A percentile compares a stretch with the other conserved stretches of the same genome.
phyloP scores from a whole-genome alignment of 108 stramenopile species.

The Licmophora abbreviata region DNA sequence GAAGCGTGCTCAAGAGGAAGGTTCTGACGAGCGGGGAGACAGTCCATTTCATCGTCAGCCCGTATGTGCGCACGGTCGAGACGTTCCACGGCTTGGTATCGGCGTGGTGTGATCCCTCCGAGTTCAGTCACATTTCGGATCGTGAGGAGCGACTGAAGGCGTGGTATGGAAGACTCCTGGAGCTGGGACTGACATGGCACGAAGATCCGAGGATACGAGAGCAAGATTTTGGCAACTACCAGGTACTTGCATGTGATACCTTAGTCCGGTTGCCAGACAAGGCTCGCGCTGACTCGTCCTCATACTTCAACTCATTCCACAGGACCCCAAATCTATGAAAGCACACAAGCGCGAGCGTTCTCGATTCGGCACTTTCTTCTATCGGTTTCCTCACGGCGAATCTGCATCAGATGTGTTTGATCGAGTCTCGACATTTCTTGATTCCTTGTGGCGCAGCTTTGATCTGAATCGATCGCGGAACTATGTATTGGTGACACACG shows the following conservation, averaged over 20 bases:
- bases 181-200: conserved; percentile 74
- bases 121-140: conserved; percentile 41
- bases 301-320: too few species aligned
- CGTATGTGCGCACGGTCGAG: conserved; percentile 83
- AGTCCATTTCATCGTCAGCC: conserved; percentile 77
- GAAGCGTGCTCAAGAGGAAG: conserved; percentile 44
- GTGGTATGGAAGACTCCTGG: conserved; percentile 67
- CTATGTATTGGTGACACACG: conserved; percentile 88
- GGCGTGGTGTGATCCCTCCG: conserved; percentile 75
- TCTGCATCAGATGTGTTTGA: conserved; percentile 87
- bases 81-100: conserved; percentile 83
- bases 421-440: conserved; percentile 80
- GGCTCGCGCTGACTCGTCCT: conserved; percentile 4
- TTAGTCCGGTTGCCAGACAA: background rate
- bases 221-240: conserved; percentile 83
- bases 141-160: conserved; percentile 50
- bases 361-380: conserved; percentile 81
- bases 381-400: conserved; percentile 87
- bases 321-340: conserved; percentile 55
- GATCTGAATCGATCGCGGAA: conserved; percentile 57
- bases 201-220: conserved; percentile 86
- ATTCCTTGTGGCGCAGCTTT: conserved; percentile 85
- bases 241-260: background rate
- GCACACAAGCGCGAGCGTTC: conserved; percentile 65
- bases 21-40: conserved; percentile 28